These are phyloP conservation scores for Aegilops tauschii DNA, from an alignment of 176 grass and related monocot genomes.

Conservation along the genomic window DNA sequence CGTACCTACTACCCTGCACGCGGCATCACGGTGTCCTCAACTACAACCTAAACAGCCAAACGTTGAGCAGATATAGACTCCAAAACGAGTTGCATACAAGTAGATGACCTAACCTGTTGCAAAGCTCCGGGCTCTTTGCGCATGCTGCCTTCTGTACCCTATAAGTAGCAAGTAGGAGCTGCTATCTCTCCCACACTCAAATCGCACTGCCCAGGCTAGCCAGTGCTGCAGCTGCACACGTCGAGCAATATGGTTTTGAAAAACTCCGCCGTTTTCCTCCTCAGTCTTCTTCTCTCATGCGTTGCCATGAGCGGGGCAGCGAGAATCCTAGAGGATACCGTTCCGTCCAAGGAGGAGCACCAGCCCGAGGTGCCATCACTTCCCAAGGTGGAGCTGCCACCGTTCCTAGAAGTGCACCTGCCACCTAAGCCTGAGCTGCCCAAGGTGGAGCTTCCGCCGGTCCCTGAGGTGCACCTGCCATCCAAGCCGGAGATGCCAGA, in stretches of 20 bases:
- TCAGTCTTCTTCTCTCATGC: not conserved
- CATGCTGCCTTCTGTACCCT: not conserved
- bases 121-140: too few species aligned
- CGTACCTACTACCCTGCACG: not conserved
- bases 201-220: not conserved
- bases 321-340: not conserved
- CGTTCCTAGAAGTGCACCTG: conserved; percentile 1
- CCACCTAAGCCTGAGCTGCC: not conserved
- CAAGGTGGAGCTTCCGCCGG: not conserved
- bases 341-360: not conserved
- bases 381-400: not conserved
- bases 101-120: not conserved
- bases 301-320: not conserved
- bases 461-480: not conserved
- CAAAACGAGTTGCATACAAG: not conserved
- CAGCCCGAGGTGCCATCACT: not conserved
- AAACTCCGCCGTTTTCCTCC: not conserved
- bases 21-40: not conserved
- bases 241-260: not conserved
- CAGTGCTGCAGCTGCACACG: not conserved
- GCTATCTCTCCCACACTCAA: not conserved
- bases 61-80: not conserved
- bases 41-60: not conserved
- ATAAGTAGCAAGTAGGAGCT: not conserved
- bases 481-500: not conserved